These are phyloP conservation scores for Toxoplasma gondii DNA, from an alignment of 169 alveolate genomes.

Conservation along the genomic window DNA sequence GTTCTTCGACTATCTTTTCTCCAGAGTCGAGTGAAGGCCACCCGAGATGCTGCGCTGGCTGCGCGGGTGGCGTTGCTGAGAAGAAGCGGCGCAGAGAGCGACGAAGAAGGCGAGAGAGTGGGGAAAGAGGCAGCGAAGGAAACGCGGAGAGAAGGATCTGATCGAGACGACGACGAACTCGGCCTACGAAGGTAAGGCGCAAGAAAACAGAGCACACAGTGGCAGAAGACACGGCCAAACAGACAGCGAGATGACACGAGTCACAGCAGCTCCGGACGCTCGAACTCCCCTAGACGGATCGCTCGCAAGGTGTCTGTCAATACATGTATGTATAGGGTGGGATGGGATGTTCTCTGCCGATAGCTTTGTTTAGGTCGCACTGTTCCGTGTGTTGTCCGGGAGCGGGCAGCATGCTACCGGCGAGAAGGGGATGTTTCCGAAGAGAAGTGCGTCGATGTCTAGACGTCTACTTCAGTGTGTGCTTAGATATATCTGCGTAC, in stretches of 20 bases:
- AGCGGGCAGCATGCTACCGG: no score
- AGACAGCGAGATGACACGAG: no score
- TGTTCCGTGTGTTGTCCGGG: no score
- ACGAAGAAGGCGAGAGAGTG: neutral
- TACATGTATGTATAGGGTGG: no score
- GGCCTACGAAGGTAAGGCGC: conserved; percentile 1
- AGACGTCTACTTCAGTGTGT: no score
- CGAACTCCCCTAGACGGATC: neutral
- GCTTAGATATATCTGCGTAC: neutral
- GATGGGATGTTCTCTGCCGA: no score
- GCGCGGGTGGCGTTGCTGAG: conserved; percentile 37
- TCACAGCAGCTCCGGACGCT: no score
- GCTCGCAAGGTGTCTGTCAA: neutral
- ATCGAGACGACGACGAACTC: conserved; percentile 14
- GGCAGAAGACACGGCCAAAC: neutral
- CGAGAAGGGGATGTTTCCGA: no score
- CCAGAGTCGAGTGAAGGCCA: conserved; percentile 29
- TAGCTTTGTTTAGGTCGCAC: no score
- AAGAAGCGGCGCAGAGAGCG: conserved; percentile 16
- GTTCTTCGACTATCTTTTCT: neutral
- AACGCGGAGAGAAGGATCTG: neutral
- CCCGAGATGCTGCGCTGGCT: conserved; percentile 39
- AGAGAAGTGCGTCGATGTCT: no score
- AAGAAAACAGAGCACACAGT: neutral
- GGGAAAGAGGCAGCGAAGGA: neutral